These are phyloP conservation scores for Trichoderma koningii DNA, from an alignment of 2,329 filamentous ascomycete genomes.

Conservation along the genomic window DNA sequence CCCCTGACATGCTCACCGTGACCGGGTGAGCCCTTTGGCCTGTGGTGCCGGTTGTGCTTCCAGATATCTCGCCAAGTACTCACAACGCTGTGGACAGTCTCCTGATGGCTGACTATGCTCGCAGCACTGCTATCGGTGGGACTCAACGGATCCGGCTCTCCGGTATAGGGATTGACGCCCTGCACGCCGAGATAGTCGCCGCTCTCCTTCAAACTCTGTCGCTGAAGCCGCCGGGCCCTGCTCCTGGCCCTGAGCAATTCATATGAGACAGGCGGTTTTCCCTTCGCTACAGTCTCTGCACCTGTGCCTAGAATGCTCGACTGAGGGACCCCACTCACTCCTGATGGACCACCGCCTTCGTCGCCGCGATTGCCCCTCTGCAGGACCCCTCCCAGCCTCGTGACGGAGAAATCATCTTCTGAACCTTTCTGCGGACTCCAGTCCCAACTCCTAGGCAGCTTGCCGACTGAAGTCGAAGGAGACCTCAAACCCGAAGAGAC, in stretches of 20 bases:
- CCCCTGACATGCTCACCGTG: slow-evolving; percentile 37
- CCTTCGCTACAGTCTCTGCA: background rate
- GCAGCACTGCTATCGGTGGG: slow-evolving; percentile 50
- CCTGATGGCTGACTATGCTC: slow-evolving; percentile 38
- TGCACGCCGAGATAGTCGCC: slow-evolving; percentile 62
- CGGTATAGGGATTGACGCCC: slow-evolving; percentile 59
- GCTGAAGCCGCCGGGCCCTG: slow-evolving; percentile 42
- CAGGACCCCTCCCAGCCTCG: slow-evolving; percentile 20
- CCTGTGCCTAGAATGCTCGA: background rate
- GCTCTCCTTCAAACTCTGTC: slow-evolving; percentile 53
- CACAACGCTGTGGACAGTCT: slow-evolving; percentile 39
- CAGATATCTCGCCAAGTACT: slow-evolving; percentile 39
- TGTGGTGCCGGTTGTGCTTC: slow-evolving; percentile 40
- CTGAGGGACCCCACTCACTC: background rate
- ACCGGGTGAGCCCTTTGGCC: slow-evolving; percentile 44
- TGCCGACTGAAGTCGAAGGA: background rate
- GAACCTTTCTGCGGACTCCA: slow-evolving; percentile 29
- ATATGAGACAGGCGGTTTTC: background rate
- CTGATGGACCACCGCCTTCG: background rate
- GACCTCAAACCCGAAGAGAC: background rate
- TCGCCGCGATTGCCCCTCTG: background rate
- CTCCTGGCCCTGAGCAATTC: slow-evolving; percentile 36
- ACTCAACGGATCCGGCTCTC: slow-evolving; percentile 54
- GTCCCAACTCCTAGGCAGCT: slow-evolving; percentile 29
- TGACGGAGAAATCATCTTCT: slow-evolving; percentile 8